Conservation (phyloP, 202 grass and related monocot species). For the Brachypodium distachyon region DNA sequence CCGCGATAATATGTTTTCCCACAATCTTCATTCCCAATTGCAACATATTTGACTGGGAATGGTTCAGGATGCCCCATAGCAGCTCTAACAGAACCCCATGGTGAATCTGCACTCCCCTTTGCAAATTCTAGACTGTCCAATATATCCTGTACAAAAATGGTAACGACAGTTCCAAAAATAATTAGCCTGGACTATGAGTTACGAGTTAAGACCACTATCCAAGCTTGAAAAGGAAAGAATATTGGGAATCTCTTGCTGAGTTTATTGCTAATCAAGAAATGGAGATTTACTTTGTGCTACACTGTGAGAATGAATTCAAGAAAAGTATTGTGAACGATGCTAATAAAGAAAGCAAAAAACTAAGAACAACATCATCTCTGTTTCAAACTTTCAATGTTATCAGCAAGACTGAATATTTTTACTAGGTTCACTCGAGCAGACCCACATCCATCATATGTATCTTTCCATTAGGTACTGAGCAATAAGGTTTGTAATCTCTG, state of each 20-base stretch:
- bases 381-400: not conserved
- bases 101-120: constrained; percentile 68
- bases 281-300: not conserved
- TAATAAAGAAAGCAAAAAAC: not conserved
- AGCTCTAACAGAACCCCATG: constrained; percentile 91
- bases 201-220: not conserved
- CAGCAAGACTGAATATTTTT: not conserved
- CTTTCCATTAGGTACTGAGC: not conserved
- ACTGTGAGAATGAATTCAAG: not conserved
- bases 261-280: not conserved
- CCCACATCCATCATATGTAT: not conserved
- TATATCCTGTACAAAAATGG: constrained; percentile 54
- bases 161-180: not conserved
- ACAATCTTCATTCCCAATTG: constrained; percentile 94
- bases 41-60: constrained; percentile 74
- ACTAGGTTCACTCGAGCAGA: not conserved
- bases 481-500: not conserved
- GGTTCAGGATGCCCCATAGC: constrained; percentile 88
- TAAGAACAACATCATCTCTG: not conserved
- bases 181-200: not conserved
- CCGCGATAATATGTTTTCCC: constrained; percentile 63
- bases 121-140: constrained; percentile 93
- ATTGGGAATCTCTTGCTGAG: not conserved
- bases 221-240: not conserved
- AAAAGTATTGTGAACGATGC: not conserved